These are phyloP conservation scores for Boletus coccyginus DNA, from an alignment of 768 basidiomycete genomes.

Conservation along the genomic window DNA sequence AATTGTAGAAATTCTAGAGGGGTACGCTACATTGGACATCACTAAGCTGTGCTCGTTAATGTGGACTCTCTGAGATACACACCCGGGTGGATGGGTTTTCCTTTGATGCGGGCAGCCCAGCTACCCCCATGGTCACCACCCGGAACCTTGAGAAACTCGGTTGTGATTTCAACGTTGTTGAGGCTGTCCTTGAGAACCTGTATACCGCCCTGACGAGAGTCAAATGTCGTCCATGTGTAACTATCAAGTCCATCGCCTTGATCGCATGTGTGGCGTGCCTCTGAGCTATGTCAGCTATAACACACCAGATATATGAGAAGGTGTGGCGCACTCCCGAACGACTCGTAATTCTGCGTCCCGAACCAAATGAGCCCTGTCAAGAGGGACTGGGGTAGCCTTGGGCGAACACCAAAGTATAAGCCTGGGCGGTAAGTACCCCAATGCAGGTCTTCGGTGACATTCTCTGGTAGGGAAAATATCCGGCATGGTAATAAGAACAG, in stretches of 20 bases:
- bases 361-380: constrained; percentile 96
- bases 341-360: constrained; percentile 81
- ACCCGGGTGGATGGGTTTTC: constrained; percentile 70
- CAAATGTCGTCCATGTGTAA: constrained; percentile 89
- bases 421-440: constrained; percentile 89
- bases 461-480: constrained; percentile 22
- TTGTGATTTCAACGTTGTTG: constrained; percentile 85
- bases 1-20: constrained; percentile 70
- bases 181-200: constrained; percentile 77
- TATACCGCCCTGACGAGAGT: constrained; percentile 80
- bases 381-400: constrained; percentile 82
- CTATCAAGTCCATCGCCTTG: constrained; percentile 77
- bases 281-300: constrained; percentile 35
- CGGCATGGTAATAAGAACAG: constrained; percentile 20
- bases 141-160: constrained; percentile 80
- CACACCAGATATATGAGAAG: background rate
- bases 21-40: constrained; percentile 30
- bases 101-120: constrained; percentile 85
- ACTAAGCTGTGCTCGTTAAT: constrained; percentile 23
- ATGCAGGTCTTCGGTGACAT: constrained; percentile 42
- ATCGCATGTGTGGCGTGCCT: constrained; percentile 83
- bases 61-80: background rate
- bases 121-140: constrained; percentile 82
- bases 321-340: constrained; percentile 54
- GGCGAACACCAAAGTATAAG: constrained; percentile 91